Evolutionary conservation across 1,139 yeast species (phyloP), one percentile per base, ranked within the genome.

Genomic region (Lodderomyces parapsilosis): DNA sequence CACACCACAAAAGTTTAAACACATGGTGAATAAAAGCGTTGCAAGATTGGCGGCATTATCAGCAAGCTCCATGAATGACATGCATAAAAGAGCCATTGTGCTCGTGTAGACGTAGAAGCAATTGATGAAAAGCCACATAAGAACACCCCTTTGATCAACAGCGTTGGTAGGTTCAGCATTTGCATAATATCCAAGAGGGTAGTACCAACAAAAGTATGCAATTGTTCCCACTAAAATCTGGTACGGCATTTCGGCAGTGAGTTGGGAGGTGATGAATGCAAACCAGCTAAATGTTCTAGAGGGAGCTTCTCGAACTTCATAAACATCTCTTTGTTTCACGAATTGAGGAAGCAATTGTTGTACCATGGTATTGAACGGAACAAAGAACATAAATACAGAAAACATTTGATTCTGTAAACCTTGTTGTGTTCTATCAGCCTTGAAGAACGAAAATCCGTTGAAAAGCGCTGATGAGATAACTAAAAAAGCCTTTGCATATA

Each of bases 211-310:
- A 58, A 86, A 77, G 66, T 74, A 89, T 3, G 84, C 74, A 5
- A 86, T 20, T 0, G 91, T 79, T 49, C 89, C 90, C 44, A 76
- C 71, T 3, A 82, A 47, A 13, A 81, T 54, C 56, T 85, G 86
- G 84, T 87, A 86, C 23, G 96, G 95, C 28, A 86, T 60, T 59
- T 89, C 96, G 28, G 78, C 83, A 15, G 82, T 63, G 38, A 88
- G 69, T 62, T 87, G 91, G 17, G 87, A 79, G 27, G 73, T 53
- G 50, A 88, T 64, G 57, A 58, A 62, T 11, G 64, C 54, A 34
- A 59, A 41, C 66, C 67, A 62, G 17, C 62, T 54, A 39, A 58
- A 62, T 2, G 66, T 56, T 46, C 54, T 62, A 5, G 66, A 59
- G 22, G 69, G 71, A n/a, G 62, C 42, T 49, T 62, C 67, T 49